A percentile compares a stretch with the other conserved stretches of the same genome.
Evolutionary conservation across 129 eudicot genomes (phyloP).

Genomic region (Lactuca saligna): DNA sequence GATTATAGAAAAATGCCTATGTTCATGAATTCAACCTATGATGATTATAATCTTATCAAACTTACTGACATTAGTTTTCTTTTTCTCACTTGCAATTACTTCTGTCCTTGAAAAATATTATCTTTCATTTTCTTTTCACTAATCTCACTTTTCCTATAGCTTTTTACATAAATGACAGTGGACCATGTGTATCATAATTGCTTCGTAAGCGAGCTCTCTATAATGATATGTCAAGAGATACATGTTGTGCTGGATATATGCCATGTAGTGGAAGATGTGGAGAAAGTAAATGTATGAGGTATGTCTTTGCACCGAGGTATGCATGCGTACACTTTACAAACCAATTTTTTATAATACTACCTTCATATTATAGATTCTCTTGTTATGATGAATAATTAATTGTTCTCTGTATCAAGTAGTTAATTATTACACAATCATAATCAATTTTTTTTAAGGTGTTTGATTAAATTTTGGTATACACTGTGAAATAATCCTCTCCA

Average conservation of each 20-base stretch:
- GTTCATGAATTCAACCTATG: too few species aligned
- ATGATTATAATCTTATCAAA: not conserved
- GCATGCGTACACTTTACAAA: too few species aligned
- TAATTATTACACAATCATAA: too few species aligned
- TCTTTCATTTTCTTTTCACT: not conserved
- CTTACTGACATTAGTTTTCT: not conserved
- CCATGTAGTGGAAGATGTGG: slow-evolving; percentile 99
- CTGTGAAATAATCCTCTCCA: slow-evolving; percentile 8
- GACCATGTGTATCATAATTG: slow-evolving; percentile 85
- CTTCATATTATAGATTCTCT: too few species aligned
- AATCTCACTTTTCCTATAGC: slow-evolving; percentile 17
- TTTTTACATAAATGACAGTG: slow-evolving; percentile 46
- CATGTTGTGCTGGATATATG: slow-evolving; percentile 94
- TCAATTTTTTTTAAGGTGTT: too few species aligned
- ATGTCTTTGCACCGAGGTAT: slow-evolving; percentile 96
- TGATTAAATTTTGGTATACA: not conserved
- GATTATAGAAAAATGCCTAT: too few species aligned
- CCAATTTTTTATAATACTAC: too few species aligned
- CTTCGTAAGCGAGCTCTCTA: slow-evolving; percentile 96
- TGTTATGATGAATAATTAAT: too few species aligned
- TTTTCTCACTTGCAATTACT: not conserved
- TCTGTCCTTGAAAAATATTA: not conserved
- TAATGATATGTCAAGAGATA: slow-evolving; percentile 97
- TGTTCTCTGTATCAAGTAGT: too few species aligned
- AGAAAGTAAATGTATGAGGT: slow-evolving; percentile 90